Percentiles rank a stretch among this genome's conserved stretches.
These are phyloP conservation scores for Triticum turgidum DNA, from an alignment of 176 grass and related monocot genomes.

Conservation along the genomic window DNA sequence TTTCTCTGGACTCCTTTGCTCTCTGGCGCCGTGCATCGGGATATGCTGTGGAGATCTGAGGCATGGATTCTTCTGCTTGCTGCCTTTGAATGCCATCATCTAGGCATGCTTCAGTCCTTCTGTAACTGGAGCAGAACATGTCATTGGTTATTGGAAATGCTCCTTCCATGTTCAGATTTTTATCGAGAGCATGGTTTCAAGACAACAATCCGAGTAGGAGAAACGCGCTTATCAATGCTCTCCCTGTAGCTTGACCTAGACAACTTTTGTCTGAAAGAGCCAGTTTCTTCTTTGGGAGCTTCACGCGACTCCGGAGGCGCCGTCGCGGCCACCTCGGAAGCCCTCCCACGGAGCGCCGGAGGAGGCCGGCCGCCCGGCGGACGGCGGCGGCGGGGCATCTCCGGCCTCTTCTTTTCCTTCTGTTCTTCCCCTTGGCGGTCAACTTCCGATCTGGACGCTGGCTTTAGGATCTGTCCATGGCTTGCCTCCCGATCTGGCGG, in stretches of 20 bases:
- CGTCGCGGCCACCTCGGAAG: too few species aligned
- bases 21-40: not conserved
- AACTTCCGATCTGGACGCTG: too few species aligned
- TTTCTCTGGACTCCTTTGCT: conserved; percentile 50
- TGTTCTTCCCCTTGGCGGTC: too few species aligned
- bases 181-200: conserved; percentile 64
- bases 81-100: conserved; percentile 22
- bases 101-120: conserved; percentile 25
- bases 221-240: conserved; percentile 25
- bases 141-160: conserved; percentile 31
- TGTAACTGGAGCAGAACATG: conserved; percentile 33
- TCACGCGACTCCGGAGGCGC: too few species aligned
- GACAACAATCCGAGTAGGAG: conserved; percentile 61
- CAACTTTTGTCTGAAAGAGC: conserved; percentile 43
- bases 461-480: too few species aligned
- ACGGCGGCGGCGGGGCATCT: too few species aligned
- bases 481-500: too few species aligned
- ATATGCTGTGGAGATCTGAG: not conserved
- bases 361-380: too few species aligned
- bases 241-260: conserved; percentile 35
- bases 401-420: too few species aligned
- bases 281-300: conserved; percentile 13
- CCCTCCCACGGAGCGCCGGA: too few species aligned
- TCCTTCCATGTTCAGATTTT: conserved; percentile 50
- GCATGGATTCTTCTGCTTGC: conserved; percentile 29